Evolutionary conservation across 202 grass and related monocot genomes (phyloP), one percentile per base, ranked within the genome.

Genomic region (Zoysia matrella): DNA sequence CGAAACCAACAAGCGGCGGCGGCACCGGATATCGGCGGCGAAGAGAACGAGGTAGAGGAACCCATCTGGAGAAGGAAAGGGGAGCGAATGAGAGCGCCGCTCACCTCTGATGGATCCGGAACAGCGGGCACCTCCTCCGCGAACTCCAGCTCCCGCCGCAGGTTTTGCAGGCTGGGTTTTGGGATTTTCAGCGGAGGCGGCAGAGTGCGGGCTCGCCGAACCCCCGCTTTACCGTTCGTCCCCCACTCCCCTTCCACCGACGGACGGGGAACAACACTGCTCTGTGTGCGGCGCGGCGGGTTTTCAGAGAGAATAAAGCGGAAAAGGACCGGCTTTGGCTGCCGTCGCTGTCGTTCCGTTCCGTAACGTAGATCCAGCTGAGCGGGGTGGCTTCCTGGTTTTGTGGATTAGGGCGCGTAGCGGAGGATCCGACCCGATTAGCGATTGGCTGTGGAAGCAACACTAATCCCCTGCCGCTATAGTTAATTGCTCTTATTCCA

Each of bases 161-260:
- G 74, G 75, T 0, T 11, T 77, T 84, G 55, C 10, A 61, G 67
- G 67, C 4, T 55, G 41, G 67, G 48, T 78, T 64, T 52, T 47
- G 67, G 5, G 82, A 78, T 63, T 71, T 65, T 53, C 2, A 8
- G 57, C 16, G 83, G 73, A 6, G 15, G 56, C 2, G 22, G 67
- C 36, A 12, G 67, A 56, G 67, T 78, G 75, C 46, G 74, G 75
- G 76, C 63, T 79, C 67, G 74, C 74, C 75, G 41, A 79, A 47
- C 67, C 67, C 58, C 22, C 7, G 57, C 49, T n/a, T 73, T 79
- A 72, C 75, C 48, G 75, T 79, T 65, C 67, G 50, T 9, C 57
- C 14, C 50, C 16, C 75, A 79, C 83, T 58, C 52, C 11, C 51
- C 82, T 54, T 7, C 56, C 74, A 78, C 82, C 67, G 82, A 78